Percentiles rank a stretch among this genome's conserved stretches.
These are phyloP conservation scores for Fusarium sp. DNA, from an alignment of 2,329 filamentous ascomycete species.

Conservation along the genomic window DNA sequence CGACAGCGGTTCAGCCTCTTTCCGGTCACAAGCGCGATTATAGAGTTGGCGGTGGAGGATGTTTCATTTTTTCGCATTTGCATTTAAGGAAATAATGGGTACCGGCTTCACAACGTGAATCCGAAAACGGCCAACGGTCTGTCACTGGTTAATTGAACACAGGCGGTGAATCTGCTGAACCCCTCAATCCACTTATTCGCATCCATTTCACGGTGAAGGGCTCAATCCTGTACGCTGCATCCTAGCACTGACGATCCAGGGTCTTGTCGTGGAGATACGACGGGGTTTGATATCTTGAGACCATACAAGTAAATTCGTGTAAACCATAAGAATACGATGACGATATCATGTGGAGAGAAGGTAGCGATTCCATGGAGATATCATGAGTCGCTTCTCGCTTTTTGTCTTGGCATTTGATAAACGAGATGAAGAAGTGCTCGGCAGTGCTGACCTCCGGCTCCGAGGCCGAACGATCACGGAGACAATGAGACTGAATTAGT, in stretches of 20 bases:
- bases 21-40: constrained; percentile 17
- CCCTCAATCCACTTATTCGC: constrained; percentile 28
- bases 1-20: not conserved
- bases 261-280: constrained; percentile 25
- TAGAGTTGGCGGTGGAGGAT: constrained; percentile 14
- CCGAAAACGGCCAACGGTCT: constrained; percentile 2
- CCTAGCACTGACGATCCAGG: constrained; percentile 32
- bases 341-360: constrained; percentile 26
- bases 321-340: constrained; percentile 18
- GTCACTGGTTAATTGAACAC: constrained; percentile 17
- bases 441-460: constrained; percentile 12
- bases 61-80: constrained; percentile 9
- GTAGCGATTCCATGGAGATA: constrained; percentile 4
- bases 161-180: constrained; percentile 31
- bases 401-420: constrained; percentile 27
- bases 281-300: not conserved
- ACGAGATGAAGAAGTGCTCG: constrained; percentile 25
- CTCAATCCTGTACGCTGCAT: not conserved
- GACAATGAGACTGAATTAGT: not conserved
- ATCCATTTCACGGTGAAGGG: constrained; percentile 15
- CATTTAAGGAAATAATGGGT: constrained; percentile 18
- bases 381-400: constrained; percentile 13
- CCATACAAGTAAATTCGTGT: constrained; percentile 6
- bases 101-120: constrained; percentile 10
- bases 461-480: constrained; percentile 34